phyloP scores from a whole-genome alignment of 1,284 basidiomycete genomes.

The Heterobasidion occidentale region DNA sequence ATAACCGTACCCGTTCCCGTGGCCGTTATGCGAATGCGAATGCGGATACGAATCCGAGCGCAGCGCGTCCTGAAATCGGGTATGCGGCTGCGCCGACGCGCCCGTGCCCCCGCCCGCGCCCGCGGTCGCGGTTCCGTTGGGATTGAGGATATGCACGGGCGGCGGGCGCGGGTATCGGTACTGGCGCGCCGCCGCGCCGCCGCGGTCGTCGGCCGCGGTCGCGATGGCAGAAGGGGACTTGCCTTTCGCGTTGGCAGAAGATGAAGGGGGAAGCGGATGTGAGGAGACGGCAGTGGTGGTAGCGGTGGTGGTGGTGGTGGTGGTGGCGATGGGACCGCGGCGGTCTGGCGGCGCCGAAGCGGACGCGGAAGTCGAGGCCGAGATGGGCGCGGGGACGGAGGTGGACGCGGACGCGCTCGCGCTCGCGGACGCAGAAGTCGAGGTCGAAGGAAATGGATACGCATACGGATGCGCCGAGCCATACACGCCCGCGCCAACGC shows the following conservation, averaged over 20 bases:
- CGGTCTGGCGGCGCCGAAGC: no score
- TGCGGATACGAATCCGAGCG: constrained; percentile 7
- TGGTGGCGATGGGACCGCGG: no score
- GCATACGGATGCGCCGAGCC: constrained; percentile 40
- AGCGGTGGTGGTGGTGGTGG: no score
- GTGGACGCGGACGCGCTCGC: constrained; percentile 13
- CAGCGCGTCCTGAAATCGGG: background rate
- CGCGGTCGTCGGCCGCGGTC: background rate
- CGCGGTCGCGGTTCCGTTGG: background rate
- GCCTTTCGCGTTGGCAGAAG: background rate
- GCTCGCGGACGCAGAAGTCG: background rate
- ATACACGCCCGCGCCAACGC: background rate
- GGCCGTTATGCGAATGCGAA: constrained; percentile 7
- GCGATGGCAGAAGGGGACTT: background rate
- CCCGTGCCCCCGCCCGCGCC: no score
- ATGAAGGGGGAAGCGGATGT: background rate
- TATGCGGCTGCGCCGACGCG: background rate
- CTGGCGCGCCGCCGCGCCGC: background rate
- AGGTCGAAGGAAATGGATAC: constrained; percentile 27
- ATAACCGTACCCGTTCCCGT: background rate
- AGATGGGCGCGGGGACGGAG: constrained; percentile 8
- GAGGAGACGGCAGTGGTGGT: no score
- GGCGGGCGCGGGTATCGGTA: background rate
- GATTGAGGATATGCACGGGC: background rate
- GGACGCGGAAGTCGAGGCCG: no score